A percentile compares a stretch with the other conserved stretches of the same genome.
Evolutionary conservation across 495 filamentous ascomycete species (phyloP).

Genomic region (Geoglossum glabrum): DNA sequence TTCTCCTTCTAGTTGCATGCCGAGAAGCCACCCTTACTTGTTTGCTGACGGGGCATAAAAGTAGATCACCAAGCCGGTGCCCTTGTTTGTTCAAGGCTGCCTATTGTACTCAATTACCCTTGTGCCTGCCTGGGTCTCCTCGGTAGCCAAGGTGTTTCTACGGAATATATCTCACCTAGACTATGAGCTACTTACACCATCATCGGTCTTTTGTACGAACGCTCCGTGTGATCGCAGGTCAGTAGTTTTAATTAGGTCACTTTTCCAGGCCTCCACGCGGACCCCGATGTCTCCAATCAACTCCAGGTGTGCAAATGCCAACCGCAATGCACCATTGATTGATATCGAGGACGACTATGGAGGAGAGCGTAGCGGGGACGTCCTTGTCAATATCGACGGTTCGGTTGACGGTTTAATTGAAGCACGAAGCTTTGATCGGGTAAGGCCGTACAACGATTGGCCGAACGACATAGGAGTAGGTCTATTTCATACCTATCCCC

Average conservation of each 20-base stretch:
- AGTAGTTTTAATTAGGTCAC: not conserved
- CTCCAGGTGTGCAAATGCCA: not conserved
- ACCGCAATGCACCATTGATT: not conserved
- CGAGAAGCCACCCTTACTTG: not conserved
- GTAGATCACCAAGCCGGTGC: not conserved
- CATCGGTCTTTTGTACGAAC: not conserved
- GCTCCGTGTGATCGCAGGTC: not conserved
- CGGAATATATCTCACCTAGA: too few relatives aligned
- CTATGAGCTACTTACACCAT: not conserved
- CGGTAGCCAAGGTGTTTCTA: too few relatives aligned
- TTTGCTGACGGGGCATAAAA: not conserved
- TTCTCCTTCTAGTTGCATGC: not conserved
- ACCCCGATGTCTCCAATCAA: not conserved
- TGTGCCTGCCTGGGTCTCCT: not conserved
- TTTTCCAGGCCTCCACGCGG: not conserved
- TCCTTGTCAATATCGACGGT: not conserved
- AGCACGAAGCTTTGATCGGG: not conserved
- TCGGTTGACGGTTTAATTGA: not conserved
- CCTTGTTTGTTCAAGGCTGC: not conserved
- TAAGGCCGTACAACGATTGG: slow-evolving; percentile 5
- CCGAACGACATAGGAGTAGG: slow-evolving; percentile 4
- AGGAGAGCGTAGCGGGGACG: not conserved
- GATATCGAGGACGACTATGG: not conserved
- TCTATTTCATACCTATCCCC: not conserved
- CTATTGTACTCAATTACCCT: not conserved